Evolutionary conservation across 805 yeast species (phyloP).

Genomic region (Komagataella pastoris): DNA sequence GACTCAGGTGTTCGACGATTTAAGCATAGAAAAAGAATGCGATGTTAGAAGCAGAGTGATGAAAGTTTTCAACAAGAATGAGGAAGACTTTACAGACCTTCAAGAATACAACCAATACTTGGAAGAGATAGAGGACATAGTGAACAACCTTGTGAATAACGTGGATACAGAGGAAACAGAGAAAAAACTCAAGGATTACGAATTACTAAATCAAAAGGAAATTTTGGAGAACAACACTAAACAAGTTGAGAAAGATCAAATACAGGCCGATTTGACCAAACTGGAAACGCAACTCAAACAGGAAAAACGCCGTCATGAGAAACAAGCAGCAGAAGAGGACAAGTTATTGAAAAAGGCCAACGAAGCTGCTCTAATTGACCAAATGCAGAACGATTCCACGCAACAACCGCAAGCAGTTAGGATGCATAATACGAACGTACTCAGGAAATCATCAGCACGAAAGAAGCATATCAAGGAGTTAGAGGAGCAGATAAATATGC

Average conservation of each 20-base stretch:
- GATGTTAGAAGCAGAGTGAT: constrained; percentile 75
- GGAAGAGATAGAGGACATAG: constrained; percentile 71
- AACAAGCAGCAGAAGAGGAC: constrained; percentile 41
- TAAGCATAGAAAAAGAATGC: constrained; percentile 81
- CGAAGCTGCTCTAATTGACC: constrained; percentile 36
- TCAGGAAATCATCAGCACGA: constrained; percentile 54
- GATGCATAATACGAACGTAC: constrained; percentile 35
- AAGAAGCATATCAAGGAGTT: constrained; percentile 38
- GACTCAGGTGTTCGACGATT: constrained; percentile 85
- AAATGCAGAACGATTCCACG: constrained; percentile 34
- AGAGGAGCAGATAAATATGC: constrained; percentile 14
- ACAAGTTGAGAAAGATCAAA: constrained; percentile 58
- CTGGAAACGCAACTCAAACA: constrained; percentile 59
- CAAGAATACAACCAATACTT: constrained; percentile 62
- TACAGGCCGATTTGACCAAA: constrained; percentile 47
- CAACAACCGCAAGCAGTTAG: constrained; percentile 29
- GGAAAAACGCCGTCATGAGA: constrained; percentile 53
- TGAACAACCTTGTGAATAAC: constrained; percentile 62
- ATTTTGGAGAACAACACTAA: constrained; percentile 67
- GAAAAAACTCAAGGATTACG: constrained; percentile 52
- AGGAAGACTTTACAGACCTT: constrained; percentile 53
- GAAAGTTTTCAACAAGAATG: constrained; percentile 67
- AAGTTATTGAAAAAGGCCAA: constrained; percentile 15
- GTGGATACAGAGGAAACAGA: constrained; percentile 61
- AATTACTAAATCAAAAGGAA: constrained; percentile 57